Conservation (phyloP, 768 basidiomycete genomes). For the Naganishia vaughanmartiniae region DNA sequence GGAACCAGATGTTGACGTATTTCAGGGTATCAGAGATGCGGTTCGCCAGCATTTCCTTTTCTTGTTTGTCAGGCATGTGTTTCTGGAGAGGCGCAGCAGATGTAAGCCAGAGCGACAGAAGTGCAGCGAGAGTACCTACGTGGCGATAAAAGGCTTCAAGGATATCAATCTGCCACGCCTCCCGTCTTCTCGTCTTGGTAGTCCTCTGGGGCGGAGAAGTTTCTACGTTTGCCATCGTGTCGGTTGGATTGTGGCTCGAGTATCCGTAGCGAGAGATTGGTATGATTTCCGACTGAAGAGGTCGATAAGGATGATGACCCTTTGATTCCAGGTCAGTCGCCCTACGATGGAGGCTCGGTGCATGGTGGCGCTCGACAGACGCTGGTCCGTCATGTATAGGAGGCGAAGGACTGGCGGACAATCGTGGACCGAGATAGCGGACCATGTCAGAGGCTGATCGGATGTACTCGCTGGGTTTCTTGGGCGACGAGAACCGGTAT, state of each 20-base stretch:
- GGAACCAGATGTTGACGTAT: slow-evolving; percentile 26
- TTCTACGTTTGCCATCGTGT: slow-evolving; percentile 1
- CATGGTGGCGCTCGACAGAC: neutral
- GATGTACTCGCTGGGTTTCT: neutral
- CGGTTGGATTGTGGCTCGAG: slow-evolving; percentile 13
- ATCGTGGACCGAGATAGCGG: neutral
- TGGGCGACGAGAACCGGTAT: neutral
- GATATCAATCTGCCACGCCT: slow-evolving; percentile 22
- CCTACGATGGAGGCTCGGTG: slow-evolving; percentile 4
- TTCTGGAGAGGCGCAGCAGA: neutral
- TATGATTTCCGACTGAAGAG: neutral
- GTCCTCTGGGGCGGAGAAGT: neutral
- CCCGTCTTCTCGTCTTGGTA: slow-evolving; percentile 16
- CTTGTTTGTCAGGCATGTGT: slow-evolving; percentile 20
- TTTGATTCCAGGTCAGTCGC: slow-evolving; percentile 9
- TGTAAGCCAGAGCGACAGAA: neutral
- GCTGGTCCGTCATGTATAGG: neutral
- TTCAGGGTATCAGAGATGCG: slow-evolving; percentile 18
- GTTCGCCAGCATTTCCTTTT: slow-evolving; percentile 16
- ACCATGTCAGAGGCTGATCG: neutral
- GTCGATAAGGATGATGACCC: neutral
- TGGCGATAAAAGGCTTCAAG: slow-evolving; percentile 20
- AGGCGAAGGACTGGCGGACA: neutral
- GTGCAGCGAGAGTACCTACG: neutral
- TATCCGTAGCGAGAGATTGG: neutral